Percentiles rank a stretch among this genome's conserved stretches.
These are phyloP conservation scores for Haplosporangium sp. DNA, from an alignment of 371 early-diverging fungal genomes.

Conservation along the genomic window DNA sequence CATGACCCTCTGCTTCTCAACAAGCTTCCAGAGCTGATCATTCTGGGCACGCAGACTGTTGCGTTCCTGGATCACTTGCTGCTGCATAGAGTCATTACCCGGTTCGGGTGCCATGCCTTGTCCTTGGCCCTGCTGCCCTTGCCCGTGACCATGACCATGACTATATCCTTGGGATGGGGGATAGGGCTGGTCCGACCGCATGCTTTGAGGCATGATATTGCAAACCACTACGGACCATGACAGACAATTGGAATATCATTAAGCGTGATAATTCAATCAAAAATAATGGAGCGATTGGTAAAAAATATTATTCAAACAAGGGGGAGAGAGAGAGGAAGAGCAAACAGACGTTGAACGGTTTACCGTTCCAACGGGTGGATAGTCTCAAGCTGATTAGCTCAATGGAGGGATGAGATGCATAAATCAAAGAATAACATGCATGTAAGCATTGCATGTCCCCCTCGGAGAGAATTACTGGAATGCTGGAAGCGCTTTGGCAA, in stretches of 20 bases:
- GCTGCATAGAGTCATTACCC: conserved; percentile 36
- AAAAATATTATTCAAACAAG: no score
- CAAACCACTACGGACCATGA: background rate
- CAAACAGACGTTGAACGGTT: no score
- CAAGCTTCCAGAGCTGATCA: conserved; percentile 89
- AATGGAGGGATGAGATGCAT: no score
- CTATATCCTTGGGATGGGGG: conserved; percentile 18
- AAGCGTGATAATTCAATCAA: background rate
- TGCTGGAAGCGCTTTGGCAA: no score
- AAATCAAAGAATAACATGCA: no score
- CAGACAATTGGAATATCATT: no score
- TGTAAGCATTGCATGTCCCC: no score
- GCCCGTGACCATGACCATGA: background rate
- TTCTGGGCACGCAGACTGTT: conserved; percentile 79
- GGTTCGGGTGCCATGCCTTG: conserved; percentile 8
- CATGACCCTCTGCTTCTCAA: conserved; percentile 87
- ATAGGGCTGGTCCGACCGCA: conserved; percentile 32
- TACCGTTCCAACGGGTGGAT: no score
- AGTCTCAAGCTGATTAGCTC: no score
- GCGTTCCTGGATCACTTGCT: conserved; percentile 29
- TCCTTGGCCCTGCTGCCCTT: background rate
- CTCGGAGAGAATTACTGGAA: no score
- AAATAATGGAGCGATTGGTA: background rate
- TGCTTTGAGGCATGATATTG: conserved; percentile 30
- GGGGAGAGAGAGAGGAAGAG: no score